Conservation (phyloP, 192 early-diverging fungal genomes). For the Backusella macrospora region DNA sequence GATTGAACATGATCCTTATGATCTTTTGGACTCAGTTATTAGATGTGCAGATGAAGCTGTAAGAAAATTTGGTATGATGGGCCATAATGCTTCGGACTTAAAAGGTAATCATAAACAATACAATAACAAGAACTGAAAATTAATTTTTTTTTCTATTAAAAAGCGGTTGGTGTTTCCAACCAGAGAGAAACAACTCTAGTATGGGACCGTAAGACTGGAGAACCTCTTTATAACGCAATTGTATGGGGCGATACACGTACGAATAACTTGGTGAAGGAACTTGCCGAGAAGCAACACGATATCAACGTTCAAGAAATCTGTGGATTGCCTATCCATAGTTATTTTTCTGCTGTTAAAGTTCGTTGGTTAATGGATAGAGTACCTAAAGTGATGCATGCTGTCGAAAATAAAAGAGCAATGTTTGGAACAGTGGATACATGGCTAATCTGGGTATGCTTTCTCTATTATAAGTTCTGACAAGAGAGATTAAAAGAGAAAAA, state of each 20-base stretch:
- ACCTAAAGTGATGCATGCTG: conserved; percentile 66
- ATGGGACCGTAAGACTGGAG: conserved; percentile 85
- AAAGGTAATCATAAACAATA: conserved; percentile 28
- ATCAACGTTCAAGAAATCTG: conserved; percentile 53
- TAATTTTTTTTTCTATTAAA: conserved; percentile 9
- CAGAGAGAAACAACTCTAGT: conserved; percentile 92
- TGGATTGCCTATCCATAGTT: conserved; percentile 90
- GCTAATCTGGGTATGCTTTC: conserved; percentile 76
- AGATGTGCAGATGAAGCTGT: conserved; percentile 71
- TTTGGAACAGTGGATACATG: conserved; percentile 97
- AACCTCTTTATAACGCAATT: conserved; percentile 85
- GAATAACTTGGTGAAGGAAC: conserved; percentile 65
- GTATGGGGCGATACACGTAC: conserved; percentile 95
- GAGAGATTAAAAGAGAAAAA: neutral
- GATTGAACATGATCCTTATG: conserved; percentile 87
- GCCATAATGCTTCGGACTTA: conserved; percentile 52
- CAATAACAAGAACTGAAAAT: neutral
- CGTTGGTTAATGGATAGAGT: conserved; percentile 92
- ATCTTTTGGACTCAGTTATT: conserved; percentile 74
- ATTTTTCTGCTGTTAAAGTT: conserved; percentile 93
- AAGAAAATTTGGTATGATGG: conserved; percentile 67
- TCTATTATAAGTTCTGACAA: neutral
- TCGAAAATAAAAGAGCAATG: conserved; percentile 70
- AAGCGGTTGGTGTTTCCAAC: conserved; percentile 90
- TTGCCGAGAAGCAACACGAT: conserved; percentile 51